A percentile compares a stretch with the other conserved stretches of the same genome.
Evolutionary conservation across 768 basidiomycete species (phyloP).

Genomic region (Pleurotus ostreatus): DNA sequence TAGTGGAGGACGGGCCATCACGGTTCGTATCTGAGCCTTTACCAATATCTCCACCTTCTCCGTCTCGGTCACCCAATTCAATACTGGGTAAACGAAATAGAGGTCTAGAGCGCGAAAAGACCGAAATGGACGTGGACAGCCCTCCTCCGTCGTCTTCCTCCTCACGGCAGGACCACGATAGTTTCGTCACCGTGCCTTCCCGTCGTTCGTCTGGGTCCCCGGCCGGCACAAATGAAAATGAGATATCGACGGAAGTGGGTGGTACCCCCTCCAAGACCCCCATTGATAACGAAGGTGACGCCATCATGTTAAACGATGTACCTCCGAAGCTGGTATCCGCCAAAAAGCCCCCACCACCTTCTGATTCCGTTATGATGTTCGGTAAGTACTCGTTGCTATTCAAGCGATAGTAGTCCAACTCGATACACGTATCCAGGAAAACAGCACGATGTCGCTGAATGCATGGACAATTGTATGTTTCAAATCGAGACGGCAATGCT

Average conservation of each 20-base stretch:
- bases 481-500: slow-evolving; percentile 92
- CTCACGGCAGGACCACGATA: slow-evolving; percentile 31
- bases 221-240: slow-evolving; percentile 9
- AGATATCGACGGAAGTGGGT: slow-evolving; percentile 20
- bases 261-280: slow-evolving; percentile 27
- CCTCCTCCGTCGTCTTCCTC: slow-evolving; percentile 16
- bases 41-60: slow-evolving; percentile 21
- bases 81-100: slow-evolving; percentile 71
- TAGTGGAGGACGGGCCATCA: slow-evolving; percentile 70
- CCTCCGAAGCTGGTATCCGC: slow-evolving; percentile 11
- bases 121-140: slow-evolving; percentile 56
- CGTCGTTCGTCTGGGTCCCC: slow-evolving; percentile 18
- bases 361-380: slow-evolving; percentile 88
- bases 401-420: slow-evolving; percentile 1
- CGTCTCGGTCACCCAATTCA: slow-evolving; percentile 38
- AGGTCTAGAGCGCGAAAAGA: slow-evolving; percentile 38
- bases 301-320: slow-evolving; percentile 25
- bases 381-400: slow-evolving; percentile 40
- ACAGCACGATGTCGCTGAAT: slow-evolving; percentile 98
- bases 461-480: slow-evolving; percentile 99
- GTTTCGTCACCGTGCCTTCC: slow-evolving; percentile 27
- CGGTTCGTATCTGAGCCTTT: slow-evolving; percentile 25
- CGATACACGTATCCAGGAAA: slow-evolving; percentile 49
- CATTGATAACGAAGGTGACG: slow-evolving; percentile 27
- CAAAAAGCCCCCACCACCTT: slow-evolving; percentile 51